Evolutionary conservation across 768 basidiomycete species (phyloP), one percentile per base, ranked within the genome.

Genomic region (Hebeloma cylindrosporum): DNA sequence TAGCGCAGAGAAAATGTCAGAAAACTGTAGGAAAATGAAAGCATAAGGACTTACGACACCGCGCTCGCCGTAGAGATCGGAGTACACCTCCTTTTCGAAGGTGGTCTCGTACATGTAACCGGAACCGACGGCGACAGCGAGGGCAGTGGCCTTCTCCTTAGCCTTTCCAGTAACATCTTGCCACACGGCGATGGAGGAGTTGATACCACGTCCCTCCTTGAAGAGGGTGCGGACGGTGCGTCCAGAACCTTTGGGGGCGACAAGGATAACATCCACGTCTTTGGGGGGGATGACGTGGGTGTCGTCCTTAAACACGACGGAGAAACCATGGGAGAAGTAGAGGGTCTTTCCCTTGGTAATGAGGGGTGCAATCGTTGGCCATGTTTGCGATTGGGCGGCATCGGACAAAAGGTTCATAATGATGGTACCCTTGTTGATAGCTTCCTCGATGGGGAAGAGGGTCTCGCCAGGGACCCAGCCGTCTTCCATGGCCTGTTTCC

Each of bases 261-360:
- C 95, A 58, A 99, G 90, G 67, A 99, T 98, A 60, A 99, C 96
- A 65, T 99, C 96, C 53, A 99, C 91, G 62, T 97, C 93, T 14
- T 75, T 60, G 34, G 96, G 96, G 51, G 93, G 89, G 44, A 94
- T 60, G 56, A 99, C 93, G 45, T 94, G 78, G 55, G 96, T 99
- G 69, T 96, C 92, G 5, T 99, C 82, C 78, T 94, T 92, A 83
- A 86, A 99, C 43, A 99, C 93, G 54, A 98, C 81, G 53, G 95
- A 98, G 86, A 99, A 99, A 61, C 96, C 96, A 68, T 99, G 96
- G 5, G 95, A 93, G 78, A 99, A 99, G 85, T 99, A 99, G 52
- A 99, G 87, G n/a, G 96, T 99, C 80, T 99, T 98, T 74, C 91
- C 96, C 81, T 94, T 92, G 69, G 93, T 98, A 76, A 98, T 94